Percentiles rank a stretch among this genome's conserved stretches.
phyloP scores from a whole-genome alignment of 352 stramenopile genomes.

The Phytophthora ohioensis region DNA sequence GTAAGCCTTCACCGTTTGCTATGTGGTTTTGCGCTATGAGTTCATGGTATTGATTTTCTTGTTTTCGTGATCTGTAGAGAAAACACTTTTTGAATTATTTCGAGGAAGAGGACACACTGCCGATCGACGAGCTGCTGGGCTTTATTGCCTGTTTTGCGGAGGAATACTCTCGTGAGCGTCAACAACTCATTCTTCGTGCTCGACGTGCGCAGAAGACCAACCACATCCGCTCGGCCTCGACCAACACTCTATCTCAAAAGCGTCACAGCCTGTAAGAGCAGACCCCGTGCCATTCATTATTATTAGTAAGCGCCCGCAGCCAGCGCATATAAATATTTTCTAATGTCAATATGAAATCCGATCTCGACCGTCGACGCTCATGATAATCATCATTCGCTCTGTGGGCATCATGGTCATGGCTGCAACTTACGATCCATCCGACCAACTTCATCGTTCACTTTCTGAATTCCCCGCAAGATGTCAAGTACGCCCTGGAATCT shows the following conservation, averaged over 20 bases:
- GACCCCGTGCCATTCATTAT: conserved; percentile 26
- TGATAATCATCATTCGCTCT: no score
- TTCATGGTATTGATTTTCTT: neutral
- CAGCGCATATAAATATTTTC: conserved; percentile 26
- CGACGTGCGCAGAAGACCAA: conserved; percentile 28
- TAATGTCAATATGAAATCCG: no score
- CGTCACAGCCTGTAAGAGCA: conserved; percentile 40
- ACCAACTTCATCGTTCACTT: neutral
- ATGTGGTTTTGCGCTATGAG: no score
- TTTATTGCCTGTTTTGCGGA: conserved; percentile 70
- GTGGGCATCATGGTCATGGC: no score
- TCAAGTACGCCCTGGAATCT: neutral
- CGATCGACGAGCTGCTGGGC: conserved; percentile 72
- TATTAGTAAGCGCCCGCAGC: conserved; percentile 10
- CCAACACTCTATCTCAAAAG: conserved; percentile 23
- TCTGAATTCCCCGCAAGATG: neutral
- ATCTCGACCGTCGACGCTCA: no score
- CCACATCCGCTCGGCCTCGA: conserved; percentile 12
- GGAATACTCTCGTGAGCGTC: conserved; percentile 67
- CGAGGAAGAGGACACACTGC: conserved; percentile 71
- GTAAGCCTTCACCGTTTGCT: conserved; percentile 34
- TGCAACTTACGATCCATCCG: neutral
- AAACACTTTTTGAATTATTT: conserved; percentile 78
- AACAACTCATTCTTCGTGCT: conserved; percentile 46
- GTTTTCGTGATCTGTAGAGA: conserved; percentile 43